Percentiles rank a stretch among this genome's conserved stretches.
These are phyloP conservation scores for Lenzites betulinus DNA, from an alignment of 768 basidiomycete species.

Conservation along the genomic window DNA sequence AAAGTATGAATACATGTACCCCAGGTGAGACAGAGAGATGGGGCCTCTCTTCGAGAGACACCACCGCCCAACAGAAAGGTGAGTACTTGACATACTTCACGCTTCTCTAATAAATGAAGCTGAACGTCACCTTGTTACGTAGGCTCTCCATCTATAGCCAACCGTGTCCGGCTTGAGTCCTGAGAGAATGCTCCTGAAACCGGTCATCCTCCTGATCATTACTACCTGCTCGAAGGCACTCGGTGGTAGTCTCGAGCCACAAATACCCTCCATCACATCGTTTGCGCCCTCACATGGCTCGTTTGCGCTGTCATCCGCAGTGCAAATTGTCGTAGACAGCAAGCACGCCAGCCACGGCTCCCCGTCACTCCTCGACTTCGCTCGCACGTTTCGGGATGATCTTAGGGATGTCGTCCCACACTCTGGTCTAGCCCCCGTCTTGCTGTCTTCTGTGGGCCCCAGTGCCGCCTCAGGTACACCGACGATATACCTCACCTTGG, in stretches of 20 bases:
- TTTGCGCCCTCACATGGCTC: conserved; percentile 30
- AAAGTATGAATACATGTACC: not conserved
- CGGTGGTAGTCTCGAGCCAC: conserved; percentile 27
- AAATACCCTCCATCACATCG: conserved; percentile 41
- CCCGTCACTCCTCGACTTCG: conserved; percentile 39
- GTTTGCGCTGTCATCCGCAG: conserved; percentile 35
- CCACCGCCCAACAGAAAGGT: not conserved
- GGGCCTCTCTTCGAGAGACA: too few species aligned
- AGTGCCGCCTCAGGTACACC: conserved; percentile 13
- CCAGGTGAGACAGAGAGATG: too few species aligned
- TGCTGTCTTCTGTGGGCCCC: conserved; percentile 16
- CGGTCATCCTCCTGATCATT: not conserved
- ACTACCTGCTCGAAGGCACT: conserved; percentile 1
- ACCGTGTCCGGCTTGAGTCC: not conserved
- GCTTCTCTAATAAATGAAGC: not conserved
- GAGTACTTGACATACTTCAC: not conserved
- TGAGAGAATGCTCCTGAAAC: not conserved
- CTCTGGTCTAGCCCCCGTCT: conserved; percentile 24
- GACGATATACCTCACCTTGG: conserved; percentile 37
- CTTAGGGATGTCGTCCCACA: conserved; percentile 36
- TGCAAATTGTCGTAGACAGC: conserved; percentile 41
- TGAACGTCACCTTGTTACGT: not conserved
- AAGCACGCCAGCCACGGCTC: conserved; percentile 26
- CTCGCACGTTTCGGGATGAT: conserved; percentile 40
- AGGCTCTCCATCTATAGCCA: too few species aligned